phyloP scores from a whole-genome alignment of 163 green algal species.

The Smithsoniella earleae region DNA sequence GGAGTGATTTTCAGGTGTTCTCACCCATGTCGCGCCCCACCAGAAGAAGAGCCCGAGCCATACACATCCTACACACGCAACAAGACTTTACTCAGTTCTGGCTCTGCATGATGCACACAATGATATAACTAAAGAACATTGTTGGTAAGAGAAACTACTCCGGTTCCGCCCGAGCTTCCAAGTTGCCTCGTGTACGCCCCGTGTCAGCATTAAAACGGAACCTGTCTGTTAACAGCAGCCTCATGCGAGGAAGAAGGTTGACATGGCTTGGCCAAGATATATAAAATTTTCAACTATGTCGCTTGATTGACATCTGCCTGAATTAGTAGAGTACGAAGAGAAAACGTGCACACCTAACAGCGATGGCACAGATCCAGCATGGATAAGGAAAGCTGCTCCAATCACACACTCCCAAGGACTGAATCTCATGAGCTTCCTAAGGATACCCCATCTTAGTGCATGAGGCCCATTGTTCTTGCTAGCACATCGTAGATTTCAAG shows the following conservation, averaged over 20 bases:
- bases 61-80: slow-evolving; percentile 1
- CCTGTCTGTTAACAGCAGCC: not conserved
- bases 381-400: slow-evolving; percentile 14
- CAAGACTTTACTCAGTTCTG: not conserved
- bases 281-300: no score
- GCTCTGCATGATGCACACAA: no score
- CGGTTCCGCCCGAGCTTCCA: no score
- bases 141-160: not conserved
- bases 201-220: no score
- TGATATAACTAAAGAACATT: not conserved
- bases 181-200: no score
- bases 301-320: no score
- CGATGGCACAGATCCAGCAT: slow-evolving; percentile 2
- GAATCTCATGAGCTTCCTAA: slow-evolving; percentile 19
- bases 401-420: slow-evolving; percentile 20
- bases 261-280: not conserved
- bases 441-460: no score
- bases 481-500: no score
- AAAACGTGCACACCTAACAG: not conserved
- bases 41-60: slow-evolving; percentile 23
- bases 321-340: not conserved
- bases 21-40: slow-evolving; percentile 24
- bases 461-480: no score
- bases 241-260: not conserved
- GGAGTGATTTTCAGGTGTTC: not conserved